Evolutionary conservation across 2,329 filamentous ascomycete genomes (phyloP), one percentile per base, ranked within the genome.

Genomic region (Microcyclospora tardicrescens): DNA sequence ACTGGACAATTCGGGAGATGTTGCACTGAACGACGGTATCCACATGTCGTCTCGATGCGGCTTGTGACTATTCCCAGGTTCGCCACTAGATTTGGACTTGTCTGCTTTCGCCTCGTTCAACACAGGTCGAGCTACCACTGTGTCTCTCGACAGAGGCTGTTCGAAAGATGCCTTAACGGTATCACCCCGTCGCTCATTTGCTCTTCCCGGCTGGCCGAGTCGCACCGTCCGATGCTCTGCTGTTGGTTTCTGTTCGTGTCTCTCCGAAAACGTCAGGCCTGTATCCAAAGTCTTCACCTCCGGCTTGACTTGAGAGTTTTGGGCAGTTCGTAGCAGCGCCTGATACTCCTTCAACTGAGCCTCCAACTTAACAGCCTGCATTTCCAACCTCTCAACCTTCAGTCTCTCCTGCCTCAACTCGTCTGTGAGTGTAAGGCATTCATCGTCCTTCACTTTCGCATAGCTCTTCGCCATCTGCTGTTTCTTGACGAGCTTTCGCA

Each of bases 401-500:
- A 72, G 68, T 46, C 79, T 77, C 54, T 85, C 81, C 42, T 81
- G 74, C 43, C 72, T 72, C 28, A 89, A 68, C 50, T 76, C 73
- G 43, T 76, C 72, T 15, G 71, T 69, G 36, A 87, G 61, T 40
- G 81, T 71, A 16, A 73, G 70, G 15, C 79, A 78, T 57, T 86
- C 79, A 13, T 69, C 66, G 53, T 89, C 83, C 59, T 86, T 87
- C 61, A 80, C 75, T 56, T 79, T 78, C 33, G 83, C 83, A 54
- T 80, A 87, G 39, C 77, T 79, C 61, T 84, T 87, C 41, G 82
- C 81, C 44, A 84, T 67, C 54, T 83, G 75, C 64, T 86, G 84
- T 66, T 86, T 87, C 54, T 75, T 76, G 54, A 87, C 72, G 53
- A 89, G 67, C 62, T 81, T 84, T 63, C 78, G 77, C 68, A 86